Conservation (phyloP, 306 rosid genomes). For the Cotoneaster glaucophyllus region DNA sequence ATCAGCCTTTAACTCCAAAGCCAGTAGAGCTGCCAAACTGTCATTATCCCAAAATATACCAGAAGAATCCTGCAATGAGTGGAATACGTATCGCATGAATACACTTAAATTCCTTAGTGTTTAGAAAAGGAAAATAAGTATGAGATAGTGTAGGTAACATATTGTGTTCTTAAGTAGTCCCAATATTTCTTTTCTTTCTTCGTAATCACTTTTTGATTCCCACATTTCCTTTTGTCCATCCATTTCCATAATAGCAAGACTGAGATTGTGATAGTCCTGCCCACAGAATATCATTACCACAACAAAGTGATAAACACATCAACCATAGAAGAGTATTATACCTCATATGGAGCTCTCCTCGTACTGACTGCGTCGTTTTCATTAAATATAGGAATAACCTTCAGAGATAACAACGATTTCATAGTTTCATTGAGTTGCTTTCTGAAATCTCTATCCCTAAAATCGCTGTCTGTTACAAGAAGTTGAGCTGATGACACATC, state of each 20-base stretch:
- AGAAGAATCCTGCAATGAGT: conserved; percentile 75
- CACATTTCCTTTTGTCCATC: neutral
- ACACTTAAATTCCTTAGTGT: neutral
- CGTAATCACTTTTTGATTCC: neutral
- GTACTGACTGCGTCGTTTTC: conserved; percentile 98
- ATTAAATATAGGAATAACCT: conserved; percentile 84
- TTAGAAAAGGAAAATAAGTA: neutral
- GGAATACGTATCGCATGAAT: neutral
- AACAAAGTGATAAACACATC: neutral
- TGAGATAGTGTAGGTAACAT: neutral
- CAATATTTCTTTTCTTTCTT: neutral
- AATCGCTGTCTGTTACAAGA: conserved; percentile 92
- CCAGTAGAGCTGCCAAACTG: conserved; percentile 95
- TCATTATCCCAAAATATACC: conserved; percentile 99
- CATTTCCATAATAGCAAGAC: neutral
- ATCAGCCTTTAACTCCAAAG: conserved; percentile 94
- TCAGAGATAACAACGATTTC: conserved; percentile 56
- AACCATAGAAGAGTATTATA: conserved; percentile 22
- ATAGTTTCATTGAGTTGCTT: conserved; percentile 75
- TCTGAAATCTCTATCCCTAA: conserved; percentile 88
- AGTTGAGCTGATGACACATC: conserved; percentile 93
- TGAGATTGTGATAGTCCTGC: neutral
- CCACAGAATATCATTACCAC: neutral
- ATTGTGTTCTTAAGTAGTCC: neutral
- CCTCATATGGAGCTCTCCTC: conserved; percentile 98